These are phyloP conservation scores for Eimeria necatrix DNA, from an alignment of 169 alveolate genomes.

Conservation along the genomic window DNA sequence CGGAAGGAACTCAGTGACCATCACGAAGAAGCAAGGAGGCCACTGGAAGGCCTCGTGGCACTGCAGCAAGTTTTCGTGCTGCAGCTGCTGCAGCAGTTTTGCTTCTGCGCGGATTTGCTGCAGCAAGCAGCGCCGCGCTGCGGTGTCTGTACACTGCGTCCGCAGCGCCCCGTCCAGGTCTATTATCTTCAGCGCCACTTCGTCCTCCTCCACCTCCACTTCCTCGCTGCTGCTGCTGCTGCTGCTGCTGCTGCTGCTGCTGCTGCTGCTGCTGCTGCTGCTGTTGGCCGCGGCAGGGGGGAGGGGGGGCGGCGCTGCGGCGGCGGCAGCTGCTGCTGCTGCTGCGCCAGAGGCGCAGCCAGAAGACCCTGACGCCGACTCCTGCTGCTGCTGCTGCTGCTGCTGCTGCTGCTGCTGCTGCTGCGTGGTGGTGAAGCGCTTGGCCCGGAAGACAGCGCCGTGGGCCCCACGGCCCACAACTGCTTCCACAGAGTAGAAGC, in stretches of 20 bases:
- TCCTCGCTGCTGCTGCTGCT: background rate
- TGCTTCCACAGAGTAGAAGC: slow-evolving; percentile 52
- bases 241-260: background rate
- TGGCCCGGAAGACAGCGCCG: slow-evolving; percentile 74
- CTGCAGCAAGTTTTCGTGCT: slow-evolving; percentile 55
- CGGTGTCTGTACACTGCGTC: slow-evolving; percentile 53
- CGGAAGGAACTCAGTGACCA: slow-evolving; percentile 83
- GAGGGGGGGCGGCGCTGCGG: no score
- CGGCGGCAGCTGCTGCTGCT: background rate
- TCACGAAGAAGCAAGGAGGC: slow-evolving; percentile 73
- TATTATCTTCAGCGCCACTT: slow-evolving; percentile 73
- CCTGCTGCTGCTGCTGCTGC: slow-evolving; percentile 34
- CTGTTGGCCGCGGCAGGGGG: no score
- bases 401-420: background rate
- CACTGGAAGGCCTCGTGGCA: slow-evolving; percentile 70
- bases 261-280: background rate
- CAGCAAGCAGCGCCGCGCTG: background rate
- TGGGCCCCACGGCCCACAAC: slow-evolving; percentile 78
- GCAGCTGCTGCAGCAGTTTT: background rate
- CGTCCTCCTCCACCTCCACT: slow-evolving; percentile 65
- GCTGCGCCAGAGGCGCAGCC: background rate
- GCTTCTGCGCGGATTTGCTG: slow-evolving; percentile 29
- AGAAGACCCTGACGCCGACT: background rate
- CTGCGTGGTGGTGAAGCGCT: slow-evolving; percentile 34
- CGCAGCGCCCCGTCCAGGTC: slow-evolving; percentile 75